Conservation (phyloP, 768 basidiomycete genomes). For the Leccinum uliginosum region DNA sequence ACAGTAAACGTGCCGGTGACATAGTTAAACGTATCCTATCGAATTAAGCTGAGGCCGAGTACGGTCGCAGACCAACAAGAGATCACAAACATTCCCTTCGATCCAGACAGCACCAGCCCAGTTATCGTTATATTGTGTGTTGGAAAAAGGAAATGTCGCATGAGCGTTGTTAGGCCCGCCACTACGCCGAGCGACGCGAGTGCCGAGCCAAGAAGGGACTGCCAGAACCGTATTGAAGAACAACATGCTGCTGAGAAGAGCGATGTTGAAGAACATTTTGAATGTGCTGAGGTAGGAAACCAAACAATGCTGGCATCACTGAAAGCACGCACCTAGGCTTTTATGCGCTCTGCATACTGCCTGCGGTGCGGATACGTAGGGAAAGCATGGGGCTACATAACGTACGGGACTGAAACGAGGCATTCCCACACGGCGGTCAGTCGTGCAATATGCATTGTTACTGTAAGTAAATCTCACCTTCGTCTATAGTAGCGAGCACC, state of each 20-base stretch:
- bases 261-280: constrained; percentile 1
- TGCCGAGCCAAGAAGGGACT: neutral
- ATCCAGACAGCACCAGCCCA: constrained; percentile 13
- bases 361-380: neutral
- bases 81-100: neutral
- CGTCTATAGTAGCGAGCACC: neutral
- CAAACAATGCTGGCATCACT: neutral
- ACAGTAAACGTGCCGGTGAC: constrained; percentile 11
- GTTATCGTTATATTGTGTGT: neutral
- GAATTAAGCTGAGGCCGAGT: neutral
- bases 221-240: neutral
- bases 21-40: constrained; percentile 4
- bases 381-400: neutral
- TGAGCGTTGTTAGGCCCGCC: neutral
- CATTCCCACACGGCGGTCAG: neutral
- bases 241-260: neutral
- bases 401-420: neutral
- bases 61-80: neutral
- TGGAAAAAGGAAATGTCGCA: neutral
- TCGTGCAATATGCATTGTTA: neutral
- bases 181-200: neutral
- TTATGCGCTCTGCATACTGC: neutral
- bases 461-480: neutral
- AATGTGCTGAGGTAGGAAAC: neutral
- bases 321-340: neutral